These are phyloP conservation scores for Dactylonectria estremocensis DNA, from an alignment of 2,329 filamentous ascomycete genomes.

Conservation along the genomic window DNA sequence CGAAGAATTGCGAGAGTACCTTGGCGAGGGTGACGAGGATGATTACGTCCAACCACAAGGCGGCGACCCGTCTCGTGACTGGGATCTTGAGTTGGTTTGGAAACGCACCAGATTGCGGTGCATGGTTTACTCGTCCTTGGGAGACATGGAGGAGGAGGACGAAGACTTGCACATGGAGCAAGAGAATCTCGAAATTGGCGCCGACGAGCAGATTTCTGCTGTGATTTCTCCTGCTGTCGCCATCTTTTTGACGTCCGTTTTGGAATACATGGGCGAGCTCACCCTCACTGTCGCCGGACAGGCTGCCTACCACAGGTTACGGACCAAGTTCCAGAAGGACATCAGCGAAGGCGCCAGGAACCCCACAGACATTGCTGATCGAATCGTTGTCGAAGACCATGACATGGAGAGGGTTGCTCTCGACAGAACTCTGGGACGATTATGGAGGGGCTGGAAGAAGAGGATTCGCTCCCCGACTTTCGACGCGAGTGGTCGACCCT, in stretches of 20 bases:
- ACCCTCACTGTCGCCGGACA: slow-evolving; percentile 89
- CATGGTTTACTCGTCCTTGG: slow-evolving; percentile 98
- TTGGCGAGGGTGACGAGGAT: slow-evolving; percentile 85
- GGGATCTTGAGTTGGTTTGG: slow-evolving; percentile 95
- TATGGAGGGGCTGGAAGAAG: slow-evolving; percentile 98
- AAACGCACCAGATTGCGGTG: slow-evolving; percentile 92
- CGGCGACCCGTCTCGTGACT: slow-evolving; percentile 69
- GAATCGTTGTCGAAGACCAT: slow-evolving; percentile 86
- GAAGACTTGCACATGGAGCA: slow-evolving; percentile 91
- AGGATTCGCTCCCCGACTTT: slow-evolving; percentile 74
- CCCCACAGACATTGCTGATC: slow-evolving; percentile 69
- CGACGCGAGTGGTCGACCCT: slow-evolving; percentile 64
- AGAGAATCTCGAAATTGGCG: slow-evolving; percentile 76
- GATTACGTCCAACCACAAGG: slow-evolving; percentile 73
- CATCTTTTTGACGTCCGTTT: slow-evolving; percentile 94
- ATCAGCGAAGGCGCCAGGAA: slow-evolving; percentile 66
- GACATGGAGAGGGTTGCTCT: slow-evolving; percentile 96
- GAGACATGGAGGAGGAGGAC: slow-evolving; percentile 98
- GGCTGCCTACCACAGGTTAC: slow-evolving; percentile 81
- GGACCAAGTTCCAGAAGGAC: slow-evolving; percentile 71
- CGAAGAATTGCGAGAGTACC: slow-evolving; percentile 88
- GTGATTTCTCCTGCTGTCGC: slow-evolving; percentile 91
- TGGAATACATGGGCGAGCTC: slow-evolving; percentile 95
- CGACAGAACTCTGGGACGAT: slow-evolving; percentile 86
- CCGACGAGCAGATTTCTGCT: slow-evolving; percentile 72